phyloP scores from a whole-genome alignment of 2,329 filamentous ascomycete genomes.

The Rhytidhysteron rufulum region DNA sequence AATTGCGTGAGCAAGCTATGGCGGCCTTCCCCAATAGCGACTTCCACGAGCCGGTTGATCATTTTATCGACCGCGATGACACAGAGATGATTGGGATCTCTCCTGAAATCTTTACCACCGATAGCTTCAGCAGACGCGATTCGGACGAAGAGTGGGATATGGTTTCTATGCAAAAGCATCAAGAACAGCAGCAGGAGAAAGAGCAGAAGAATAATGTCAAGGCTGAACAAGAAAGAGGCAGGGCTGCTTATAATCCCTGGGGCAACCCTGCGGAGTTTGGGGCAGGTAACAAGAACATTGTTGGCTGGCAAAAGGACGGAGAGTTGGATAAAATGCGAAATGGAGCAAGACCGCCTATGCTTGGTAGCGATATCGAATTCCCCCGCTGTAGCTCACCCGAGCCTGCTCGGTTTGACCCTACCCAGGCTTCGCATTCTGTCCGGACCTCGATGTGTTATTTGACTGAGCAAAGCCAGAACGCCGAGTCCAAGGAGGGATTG shows the following conservation, averaged over 20 bases:
- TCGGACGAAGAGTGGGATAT: conserved; percentile 70
- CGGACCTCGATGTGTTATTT: conserved; percentile 48
- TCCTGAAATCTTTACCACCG: conserved; percentile 1
- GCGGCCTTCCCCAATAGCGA: conserved; percentile 71
- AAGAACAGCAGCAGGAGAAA: conserved; percentile 57
- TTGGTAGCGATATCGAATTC: conserved; percentile 76
- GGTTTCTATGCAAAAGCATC: conserved; percentile 75
- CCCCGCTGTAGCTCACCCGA: conserved; percentile 80
- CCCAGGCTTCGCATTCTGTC: conserved; percentile 56
- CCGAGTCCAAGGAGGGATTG: conserved; percentile 48
- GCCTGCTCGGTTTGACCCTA: conserved; percentile 76
- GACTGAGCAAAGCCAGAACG: conserved; percentile 46
- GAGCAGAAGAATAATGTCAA: conserved; percentile 14
- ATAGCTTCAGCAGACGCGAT: conserved; percentile 44
- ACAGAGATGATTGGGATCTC: conserved; percentile 19
- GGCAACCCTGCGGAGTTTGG: conserved; percentile 34
- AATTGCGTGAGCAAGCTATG: conserved; percentile 72
- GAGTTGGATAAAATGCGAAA: conserved; percentile 55
- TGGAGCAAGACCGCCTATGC: conserved; percentile 73
- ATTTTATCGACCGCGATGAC: conserved; percentile 63
- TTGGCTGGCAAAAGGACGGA: conserved; percentile 31
- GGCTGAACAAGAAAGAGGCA: conserved; percentile 36
- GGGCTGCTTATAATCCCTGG: conserved; percentile 28
- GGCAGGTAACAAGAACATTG: conserved; percentile 16
- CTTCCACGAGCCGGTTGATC: conserved; percentile 65